phyloP scores from a whole-genome alignment of 2,329 filamentous ascomycete species.

The Didymella keratinophila region DNA sequence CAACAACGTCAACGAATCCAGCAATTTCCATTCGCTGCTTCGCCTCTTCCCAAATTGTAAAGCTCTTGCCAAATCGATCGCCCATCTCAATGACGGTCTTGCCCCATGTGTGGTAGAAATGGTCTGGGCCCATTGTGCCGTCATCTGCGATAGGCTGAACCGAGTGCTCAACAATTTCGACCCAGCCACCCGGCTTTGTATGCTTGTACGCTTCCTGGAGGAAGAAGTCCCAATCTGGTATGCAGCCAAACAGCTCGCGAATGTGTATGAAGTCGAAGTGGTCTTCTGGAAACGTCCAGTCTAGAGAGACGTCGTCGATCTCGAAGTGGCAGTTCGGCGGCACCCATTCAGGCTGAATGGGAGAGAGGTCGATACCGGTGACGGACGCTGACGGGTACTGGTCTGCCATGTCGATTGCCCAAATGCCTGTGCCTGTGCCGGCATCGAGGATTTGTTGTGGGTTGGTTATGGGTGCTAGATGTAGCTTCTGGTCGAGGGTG shows the following conservation, averaged over 20 bases:
- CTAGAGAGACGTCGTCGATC: slow-evolving; percentile 55
- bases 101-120: slow-evolving; percentile 50
- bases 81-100: slow-evolving; percentile 47
- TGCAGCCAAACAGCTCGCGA: slow-evolving; percentile 56
- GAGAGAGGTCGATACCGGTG: slow-evolving; percentile 58
- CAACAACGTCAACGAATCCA: slow-evolving; percentile 47
- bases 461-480: slow-evolving; percentile 44
- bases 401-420: slow-evolving; percentile 48
- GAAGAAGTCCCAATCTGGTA: slow-evolving; percentile 57
- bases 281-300: slow-evolving; percentile 52
- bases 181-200: slow-evolving; percentile 53
- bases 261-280: slow-evolving; percentile 57
- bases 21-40: slow-evolving; percentile 43
- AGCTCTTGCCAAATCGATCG: slow-evolving; percentile 49
- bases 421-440: slow-evolving; percentile 50
- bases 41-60: slow-evolving; percentile 47
- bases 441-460: slow-evolving; percentile 45
- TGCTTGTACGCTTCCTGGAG: slow-evolving; percentile 47
- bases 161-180: slow-evolving; percentile 55
- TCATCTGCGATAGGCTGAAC: slow-evolving; percentile 53
- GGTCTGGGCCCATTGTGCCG: slow-evolving; percentile 47
- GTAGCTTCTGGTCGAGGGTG: slow-evolving; percentile 45
- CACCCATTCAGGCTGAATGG: slow-evolving; percentile 59
- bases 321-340: slow-evolving; percentile 58
- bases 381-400: slow-evolving; percentile 41